Percentiles rank a stretch among this genome's conserved stretches.
Evolutionary conservation across 2,329 filamentous ascomycete species (phyloP).

Genomic region (Aspergillus sergii): DNA sequence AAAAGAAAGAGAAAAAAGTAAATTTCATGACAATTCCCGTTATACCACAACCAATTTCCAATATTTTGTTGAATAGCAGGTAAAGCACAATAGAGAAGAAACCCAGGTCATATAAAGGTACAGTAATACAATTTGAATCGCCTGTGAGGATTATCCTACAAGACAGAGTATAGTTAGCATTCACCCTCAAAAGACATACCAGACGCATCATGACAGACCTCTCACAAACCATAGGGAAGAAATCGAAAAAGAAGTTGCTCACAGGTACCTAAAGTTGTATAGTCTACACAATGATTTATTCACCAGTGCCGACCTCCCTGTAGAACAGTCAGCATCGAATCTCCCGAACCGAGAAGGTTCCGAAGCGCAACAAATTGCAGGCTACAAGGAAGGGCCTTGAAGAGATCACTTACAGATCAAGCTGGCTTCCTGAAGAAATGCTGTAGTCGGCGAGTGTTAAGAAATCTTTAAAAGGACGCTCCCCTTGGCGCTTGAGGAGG

Average conservation of each 20-base stretch:
- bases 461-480: constrained; percentile 90
- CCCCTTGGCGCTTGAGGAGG: constrained; percentile 85
- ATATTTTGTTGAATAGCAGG: constrained; percentile 2
- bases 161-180: neutral
- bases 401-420: constrained; percentile 46
- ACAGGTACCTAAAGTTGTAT: neutral
- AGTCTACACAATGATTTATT: constrained; percentile 30
- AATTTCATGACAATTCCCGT: neutral
- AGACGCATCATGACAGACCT: neutral
- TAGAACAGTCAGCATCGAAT: constrained; percentile 27
- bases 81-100: constrained; percentile 5
- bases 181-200: neutral
- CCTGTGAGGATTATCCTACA: constrained; percentile 32
- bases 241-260: constrained; percentile 2
- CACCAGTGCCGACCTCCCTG: constrained; percentile 52
- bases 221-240: neutral
- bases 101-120: neutral
- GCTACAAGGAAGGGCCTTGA: neutral
- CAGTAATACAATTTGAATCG: constrained; percentile 33
- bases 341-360: neutral
- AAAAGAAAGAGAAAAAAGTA: neutral
- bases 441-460: constrained; percentile 88
- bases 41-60: constrained; percentile 9
- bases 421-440: constrained; percentile 81
- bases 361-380: neutral